phyloP scores from a whole-genome alignment of 176 grass and related monocot species.

The Phragmites australis region DNA sequence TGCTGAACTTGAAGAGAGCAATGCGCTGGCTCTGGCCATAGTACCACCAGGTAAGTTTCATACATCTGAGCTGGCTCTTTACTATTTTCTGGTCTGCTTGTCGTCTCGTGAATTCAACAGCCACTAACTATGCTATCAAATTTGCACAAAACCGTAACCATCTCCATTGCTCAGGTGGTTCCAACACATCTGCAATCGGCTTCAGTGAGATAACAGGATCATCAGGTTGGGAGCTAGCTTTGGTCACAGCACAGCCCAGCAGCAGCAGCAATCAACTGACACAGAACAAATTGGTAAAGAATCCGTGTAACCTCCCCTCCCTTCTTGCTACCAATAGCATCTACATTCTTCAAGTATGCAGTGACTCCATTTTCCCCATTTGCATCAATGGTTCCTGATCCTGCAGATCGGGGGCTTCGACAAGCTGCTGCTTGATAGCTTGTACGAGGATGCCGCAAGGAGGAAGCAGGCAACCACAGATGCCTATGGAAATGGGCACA shows the following conservation, averaged over 20 bases:
- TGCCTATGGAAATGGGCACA: background rate
- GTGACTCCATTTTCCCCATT: background rate
- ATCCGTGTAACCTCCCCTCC: background rate
- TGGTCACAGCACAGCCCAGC: constrained; percentile 51
- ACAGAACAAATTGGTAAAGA: constrained; percentile 62
- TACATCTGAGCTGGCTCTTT: background rate
- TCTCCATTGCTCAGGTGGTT: background rate
- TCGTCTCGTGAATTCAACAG: background rate
- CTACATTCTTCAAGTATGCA: background rate
- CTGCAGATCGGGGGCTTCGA: constrained; percentile 82
- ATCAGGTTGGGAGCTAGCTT: constrained; percentile 77
- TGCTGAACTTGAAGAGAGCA: constrained; percentile 64
- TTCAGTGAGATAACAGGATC: constrained; percentile 31
- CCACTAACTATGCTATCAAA: background rate
- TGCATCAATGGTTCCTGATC: background rate
- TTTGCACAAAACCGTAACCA: background rate
- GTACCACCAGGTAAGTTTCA: constrained; percentile 45
- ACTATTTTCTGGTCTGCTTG: background rate
- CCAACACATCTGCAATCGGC: constrained; percentile 15
- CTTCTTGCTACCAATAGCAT: background rate
- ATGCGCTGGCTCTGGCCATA: constrained; percentile 75
- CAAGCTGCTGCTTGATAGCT: constrained; percentile 65
- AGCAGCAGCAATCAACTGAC: constrained; percentile 30
- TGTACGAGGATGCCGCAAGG: constrained; percentile 60
- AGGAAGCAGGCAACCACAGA: constrained; percentile 39